Evolutionary conservation across 2,329 filamentous ascomycete genomes (phyloP).

Genomic region (Colletotrichum neosansevieriae): DNA sequence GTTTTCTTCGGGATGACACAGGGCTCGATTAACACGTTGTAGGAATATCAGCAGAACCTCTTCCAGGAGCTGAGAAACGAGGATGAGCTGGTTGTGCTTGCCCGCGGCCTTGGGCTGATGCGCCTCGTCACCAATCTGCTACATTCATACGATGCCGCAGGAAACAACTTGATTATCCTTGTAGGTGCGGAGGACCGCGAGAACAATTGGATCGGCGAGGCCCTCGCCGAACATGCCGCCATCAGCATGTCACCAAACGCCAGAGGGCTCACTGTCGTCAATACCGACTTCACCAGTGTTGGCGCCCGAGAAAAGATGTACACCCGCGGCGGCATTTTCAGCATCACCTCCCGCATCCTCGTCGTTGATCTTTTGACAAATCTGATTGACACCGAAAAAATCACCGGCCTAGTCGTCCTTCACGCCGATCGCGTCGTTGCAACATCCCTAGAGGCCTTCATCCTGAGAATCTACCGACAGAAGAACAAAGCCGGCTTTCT

Average conservation of each 20-base stretch:
- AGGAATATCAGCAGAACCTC: constrained; percentile 94
- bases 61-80: constrained; percentile 91
- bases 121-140: constrained; percentile 95
- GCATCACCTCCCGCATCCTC: constrained; percentile 93
- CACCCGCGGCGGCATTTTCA: constrained; percentile 88
- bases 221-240: constrained; percentile 93
- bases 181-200: constrained; percentile 92
- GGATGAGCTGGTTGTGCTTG: constrained; percentile 94
- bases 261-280: constrained; percentile 89
- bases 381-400: constrained; percentile 82
- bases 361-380: constrained; percentile 93
- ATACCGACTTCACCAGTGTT: constrained; percentile 93
- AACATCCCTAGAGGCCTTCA: constrained; percentile 94
- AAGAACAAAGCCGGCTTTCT: constrained; percentile 94
- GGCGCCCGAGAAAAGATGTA: constrained; percentile 93
- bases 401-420: constrained; percentile 88
- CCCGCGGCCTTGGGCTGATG: constrained; percentile 90
- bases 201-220: constrained; percentile 97
- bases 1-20: too few species aligned
- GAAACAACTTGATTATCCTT: constrained; percentile 90
- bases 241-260: constrained; percentile 86
- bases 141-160: constrained; percentile 95
- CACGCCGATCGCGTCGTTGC: constrained; percentile 90
- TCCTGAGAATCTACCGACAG: constrained; percentile 91
- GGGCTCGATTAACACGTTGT: constrained; percentile 4